Evolutionary conservation across 306 rosid genomes (phyloP).

Genomic region (Lotus japonicus): DNA sequence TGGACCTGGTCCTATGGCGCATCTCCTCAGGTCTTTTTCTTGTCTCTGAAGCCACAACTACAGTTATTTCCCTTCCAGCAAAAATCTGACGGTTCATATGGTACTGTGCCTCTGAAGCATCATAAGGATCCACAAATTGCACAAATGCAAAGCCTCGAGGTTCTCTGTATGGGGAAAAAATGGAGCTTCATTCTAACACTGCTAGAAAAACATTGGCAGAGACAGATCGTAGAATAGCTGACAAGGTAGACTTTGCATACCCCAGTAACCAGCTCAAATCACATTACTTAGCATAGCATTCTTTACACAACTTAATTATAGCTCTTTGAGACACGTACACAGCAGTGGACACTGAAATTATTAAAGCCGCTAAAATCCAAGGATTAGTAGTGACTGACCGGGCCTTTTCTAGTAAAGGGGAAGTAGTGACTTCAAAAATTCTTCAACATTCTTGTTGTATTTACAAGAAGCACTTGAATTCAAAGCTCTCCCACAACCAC

Average conservation of each 20-base stretch:
- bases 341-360: slow-evolving; percentile 52
- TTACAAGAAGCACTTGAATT: slow-evolving; percentile 64
- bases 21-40: slow-evolving; percentile 98
- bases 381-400: slow-evolving; percentile 45
- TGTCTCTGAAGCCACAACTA: slow-evolving; percentile 87
- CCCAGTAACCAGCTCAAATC: slow-evolving; percentile 37
- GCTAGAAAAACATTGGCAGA: slow-evolving; percentile 23
- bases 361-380: slow-evolving; percentile 51
- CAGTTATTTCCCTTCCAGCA: slow-evolving; percentile 98
- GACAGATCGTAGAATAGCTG: slow-evolving; percentile 22
- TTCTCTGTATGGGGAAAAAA: slow-evolving; percentile 52
- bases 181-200: slow-evolving; percentile 26
- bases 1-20: slow-evolving; percentile 67
- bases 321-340: slow-evolving; percentile 32
- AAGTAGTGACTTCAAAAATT: slow-evolving; percentile 59
- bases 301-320: slow-evolving; percentile 34
- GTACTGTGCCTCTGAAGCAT: slow-evolving; percentile 96
- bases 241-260: slow-evolving; percentile 36
- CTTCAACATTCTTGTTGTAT: slow-evolving; percentile 68
- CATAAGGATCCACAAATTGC: slow-evolving; percentile 90
- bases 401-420: slow-evolving; percentile 64
- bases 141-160: slow-evolving; percentile 99
- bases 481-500: slow-evolving; percentile 59
- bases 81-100: slow-evolving; percentile 90
- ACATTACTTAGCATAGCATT: slow-evolving; percentile 41